Percentiles rank a stretch among this genome's conserved stretches.
Conservation (phyloP, 176 grass and related monocot species). For the Phyllostachys edulis region DNA sequence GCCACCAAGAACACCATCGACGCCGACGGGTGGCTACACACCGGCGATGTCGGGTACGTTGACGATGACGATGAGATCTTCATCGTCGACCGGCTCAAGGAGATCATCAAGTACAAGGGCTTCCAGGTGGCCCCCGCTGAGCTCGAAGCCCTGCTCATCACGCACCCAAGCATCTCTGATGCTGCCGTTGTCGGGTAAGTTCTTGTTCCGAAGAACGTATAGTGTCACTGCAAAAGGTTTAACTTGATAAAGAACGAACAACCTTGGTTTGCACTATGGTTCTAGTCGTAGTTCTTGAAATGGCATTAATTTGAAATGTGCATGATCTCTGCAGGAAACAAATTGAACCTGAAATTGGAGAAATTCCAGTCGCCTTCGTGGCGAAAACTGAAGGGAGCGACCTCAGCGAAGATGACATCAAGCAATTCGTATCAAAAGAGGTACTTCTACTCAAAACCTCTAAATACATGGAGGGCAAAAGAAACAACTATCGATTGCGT, state of each 20-base stretch:
- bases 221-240: no score
- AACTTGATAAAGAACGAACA: no score
- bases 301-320: not conserved
- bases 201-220: not conserved
- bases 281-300: not conserved
- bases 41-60: conserved; percentile 23
- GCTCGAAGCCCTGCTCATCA: conserved; percentile 74
- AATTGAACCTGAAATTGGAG: conserved; percentile 45
- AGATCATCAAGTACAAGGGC: conserved; percentile 83
- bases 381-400: conserved; percentile 42
- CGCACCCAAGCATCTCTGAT: conserved; percentile 56
- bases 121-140: conserved; percentile 76
- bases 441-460: conserved; percentile 8
- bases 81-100: conserved; percentile 79
- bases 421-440: conserved; percentile 69
- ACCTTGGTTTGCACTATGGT: not conserved
- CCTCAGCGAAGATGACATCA: conserved; percentile 66
- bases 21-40: conserved; percentile 57
- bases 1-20: conserved; percentile 65
- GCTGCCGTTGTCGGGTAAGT: conserved; percentile 66
- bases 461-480: not conserved
- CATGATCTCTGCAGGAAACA: conserved; percentile 14
- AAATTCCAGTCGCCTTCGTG: conserved; percentile 72
- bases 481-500: no score
- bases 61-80: conserved; percentile 85